Conservation (phyloP, 2,329 filamentous ascomycete genomes). For the Blastomyces emzantsi region DNA sequence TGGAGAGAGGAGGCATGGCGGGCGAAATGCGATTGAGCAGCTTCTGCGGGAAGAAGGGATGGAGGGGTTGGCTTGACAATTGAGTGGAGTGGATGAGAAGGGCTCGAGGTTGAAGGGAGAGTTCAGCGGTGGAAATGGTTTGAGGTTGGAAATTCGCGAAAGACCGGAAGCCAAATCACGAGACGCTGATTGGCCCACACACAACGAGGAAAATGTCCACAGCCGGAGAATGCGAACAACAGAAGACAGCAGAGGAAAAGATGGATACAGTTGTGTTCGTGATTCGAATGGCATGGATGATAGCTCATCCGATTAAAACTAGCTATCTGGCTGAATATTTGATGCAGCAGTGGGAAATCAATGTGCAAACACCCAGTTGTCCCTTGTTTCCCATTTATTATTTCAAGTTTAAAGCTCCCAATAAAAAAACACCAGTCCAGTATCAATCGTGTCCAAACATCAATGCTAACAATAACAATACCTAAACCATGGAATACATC, state of each 20-base stretch:
- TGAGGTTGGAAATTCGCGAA: conserved; percentile 32
- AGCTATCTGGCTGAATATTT: not conserved
- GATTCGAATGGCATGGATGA: not conserved
- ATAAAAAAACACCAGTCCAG: not conserved
- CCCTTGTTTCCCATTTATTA: not conserved
- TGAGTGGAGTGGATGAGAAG: conserved; percentile 15
- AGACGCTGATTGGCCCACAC: conserved; percentile 31
- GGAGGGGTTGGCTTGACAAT: conserved; percentile 14
- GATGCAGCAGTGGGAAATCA: not conserved
- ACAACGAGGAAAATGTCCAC: not conserved
- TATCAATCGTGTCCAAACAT: not conserved
- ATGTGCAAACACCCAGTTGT: not conserved
- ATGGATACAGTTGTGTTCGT: not conserved
- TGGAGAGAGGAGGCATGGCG: conserved; percentile 59
- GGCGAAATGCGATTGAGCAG: conserved; percentile 4
- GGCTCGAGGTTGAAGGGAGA: conserved; percentile 23
- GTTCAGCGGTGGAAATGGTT: conserved; percentile 22
- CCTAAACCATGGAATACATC: not conserved
- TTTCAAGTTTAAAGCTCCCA: not conserved
- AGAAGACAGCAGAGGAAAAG: not conserved
- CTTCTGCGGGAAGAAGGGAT: conserved; percentile 10
- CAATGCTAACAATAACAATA: not conserved
- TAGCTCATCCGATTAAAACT: too few relatives aligned
- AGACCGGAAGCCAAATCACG: conserved; percentile 35
- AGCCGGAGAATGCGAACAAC: not conserved